A percentile compares a stretch with the other conserved stretches of the same genome.
Conservation (phyloP, 2,329 filamentous ascomycete species). For the Trichoderma brevicompactum region DNA sequence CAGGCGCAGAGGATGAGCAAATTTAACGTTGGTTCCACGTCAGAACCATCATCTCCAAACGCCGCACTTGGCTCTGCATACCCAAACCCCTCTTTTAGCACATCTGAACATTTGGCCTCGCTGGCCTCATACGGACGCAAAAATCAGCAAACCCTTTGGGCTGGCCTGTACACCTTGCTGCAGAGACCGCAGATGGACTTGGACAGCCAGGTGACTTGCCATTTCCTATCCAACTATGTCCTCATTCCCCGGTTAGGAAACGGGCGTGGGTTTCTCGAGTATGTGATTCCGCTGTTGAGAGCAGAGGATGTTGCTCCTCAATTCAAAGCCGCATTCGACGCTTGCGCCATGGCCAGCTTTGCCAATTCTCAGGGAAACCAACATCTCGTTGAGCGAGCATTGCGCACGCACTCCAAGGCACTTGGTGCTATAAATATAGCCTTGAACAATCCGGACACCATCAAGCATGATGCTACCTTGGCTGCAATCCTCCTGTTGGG, state of each 20-base stretch:
- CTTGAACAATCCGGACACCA: constrained; percentile 54
- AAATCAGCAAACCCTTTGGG: constrained; percentile 23
- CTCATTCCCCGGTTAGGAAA: constrained; percentile 56
- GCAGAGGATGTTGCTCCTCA: constrained; percentile 50
- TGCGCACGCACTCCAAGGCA: constrained; percentile 60
- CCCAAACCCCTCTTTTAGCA: constrained; percentile 23
- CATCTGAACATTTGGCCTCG: background rate
- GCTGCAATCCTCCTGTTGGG: constrained; percentile 64
- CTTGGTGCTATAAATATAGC: constrained; percentile 57
- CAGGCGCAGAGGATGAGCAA: constrained; percentile 36
- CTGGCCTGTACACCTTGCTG: constrained; percentile 35
- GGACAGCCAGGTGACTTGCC: constrained; percentile 60
- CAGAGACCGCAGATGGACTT: constrained; percentile 51
- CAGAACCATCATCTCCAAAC: constrained; percentile 25
- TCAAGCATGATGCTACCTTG: constrained; percentile 61
- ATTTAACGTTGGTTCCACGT: constrained; percentile 1
- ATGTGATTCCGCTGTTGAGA: constrained; percentile 60
- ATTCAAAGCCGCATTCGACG: constrained; percentile 61
- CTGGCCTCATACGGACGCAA: constrained; percentile 9
- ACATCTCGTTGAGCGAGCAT: constrained; percentile 46
- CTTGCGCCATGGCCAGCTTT: constrained; percentile 62
- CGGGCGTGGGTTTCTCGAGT: constrained; percentile 62
- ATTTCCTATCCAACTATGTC: constrained; percentile 66
- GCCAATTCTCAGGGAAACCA: constrained; percentile 49
- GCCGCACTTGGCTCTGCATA: constrained; percentile 26